Conservation (phyloP, 805 yeast species). For the Pichia eremophila region DNA sequence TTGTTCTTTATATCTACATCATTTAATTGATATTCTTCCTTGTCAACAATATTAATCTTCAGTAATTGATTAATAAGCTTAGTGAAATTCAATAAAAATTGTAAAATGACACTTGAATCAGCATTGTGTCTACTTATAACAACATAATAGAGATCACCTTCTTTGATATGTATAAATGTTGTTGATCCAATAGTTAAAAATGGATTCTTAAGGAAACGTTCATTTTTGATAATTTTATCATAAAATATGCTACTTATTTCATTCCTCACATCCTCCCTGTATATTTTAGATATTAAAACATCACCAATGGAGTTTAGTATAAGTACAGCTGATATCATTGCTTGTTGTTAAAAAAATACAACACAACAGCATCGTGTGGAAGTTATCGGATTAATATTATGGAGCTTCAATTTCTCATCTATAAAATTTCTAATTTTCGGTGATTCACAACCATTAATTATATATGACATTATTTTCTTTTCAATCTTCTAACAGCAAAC, state of each 20-base stretch:
- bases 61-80: slow-evolving; percentile 35
- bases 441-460: too few relatives aligned
- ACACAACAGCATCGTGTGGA: too few relatives aligned
- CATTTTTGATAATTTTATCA: slow-evolving; percentile 71
- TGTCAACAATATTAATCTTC: slow-evolving; percentile 5
- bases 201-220: slow-evolving; percentile 47
- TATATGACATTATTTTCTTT: too few relatives aligned
- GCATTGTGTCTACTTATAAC: slow-evolving; percentile 86
- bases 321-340: slow-evolving; percentile 78
- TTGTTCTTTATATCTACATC: slow-evolving; percentile 40
- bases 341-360: not conserved
- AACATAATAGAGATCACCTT: slow-evolving; percentile 62
- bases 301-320: slow-evolving; percentile 77
- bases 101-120: slow-evolving; percentile 73
- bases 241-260: slow-evolving; percentile 82
- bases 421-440: too few relatives aligned
- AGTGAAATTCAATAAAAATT: slow-evolving; percentile 60
- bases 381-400: too few relatives aligned
- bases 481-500: too few relatives aligned
- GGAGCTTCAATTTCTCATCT: too few relatives aligned
- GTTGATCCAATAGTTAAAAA: slow-evolving; percentile 86
- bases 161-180: slow-evolving; percentile 70
- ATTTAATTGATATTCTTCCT: slow-evolving; percentile 11
- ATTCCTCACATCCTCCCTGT: slow-evolving; percentile 66
- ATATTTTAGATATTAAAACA: slow-evolving; percentile 63